Conservation (phyloP, 1,284 basidiomycete genomes). For the Leucoagaricus sp. region DNA sequence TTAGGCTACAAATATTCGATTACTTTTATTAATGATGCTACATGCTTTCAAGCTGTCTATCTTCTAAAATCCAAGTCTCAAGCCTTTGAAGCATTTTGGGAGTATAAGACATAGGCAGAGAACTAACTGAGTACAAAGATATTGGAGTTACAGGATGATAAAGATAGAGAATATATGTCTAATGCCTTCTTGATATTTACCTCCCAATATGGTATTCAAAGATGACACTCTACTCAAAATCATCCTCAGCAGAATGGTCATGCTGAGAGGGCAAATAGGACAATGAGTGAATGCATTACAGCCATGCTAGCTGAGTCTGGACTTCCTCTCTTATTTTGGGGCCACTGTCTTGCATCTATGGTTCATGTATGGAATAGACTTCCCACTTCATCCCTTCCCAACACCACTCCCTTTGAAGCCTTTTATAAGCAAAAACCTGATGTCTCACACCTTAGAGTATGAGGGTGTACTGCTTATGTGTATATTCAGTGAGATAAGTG, state of each 20-base stretch:
- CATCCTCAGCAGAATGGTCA: too few species aligned
- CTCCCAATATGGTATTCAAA: too few species aligned
- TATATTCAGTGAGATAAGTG: slow-evolving; percentile 27
- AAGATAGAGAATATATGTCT: too few species aligned
- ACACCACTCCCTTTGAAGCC: slow-evolving; percentile 4
- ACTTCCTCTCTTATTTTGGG: neutral
- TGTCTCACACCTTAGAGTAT: too few species aligned
- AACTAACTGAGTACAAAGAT: too few species aligned
- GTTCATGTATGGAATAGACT: slow-evolving; percentile 15
- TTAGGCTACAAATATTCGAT: slow-evolving; percentile 33
- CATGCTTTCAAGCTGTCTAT: slow-evolving; percentile 22
- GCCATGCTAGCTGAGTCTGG: neutral
- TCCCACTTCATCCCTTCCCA: slow-evolving; percentile 1
- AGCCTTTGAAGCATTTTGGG: too few species aligned
- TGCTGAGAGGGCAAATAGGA: slow-evolving; percentile 14
- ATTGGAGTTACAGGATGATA: too few species aligned
- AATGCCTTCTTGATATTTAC: too few species aligned
- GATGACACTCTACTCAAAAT: too few species aligned
- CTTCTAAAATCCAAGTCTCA: too few species aligned
- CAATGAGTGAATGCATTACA: slow-evolving; percentile 6
- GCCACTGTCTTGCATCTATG: neutral
- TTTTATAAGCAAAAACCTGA: neutral
- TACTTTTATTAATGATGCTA: slow-evolving; percentile 34
- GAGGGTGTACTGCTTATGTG: slow-evolving; percentile 32
- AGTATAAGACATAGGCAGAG: too few species aligned